Evolutionary conservation across 257 asterid genomes (phyloP).

Genomic region (Striga asiatica): DNA sequence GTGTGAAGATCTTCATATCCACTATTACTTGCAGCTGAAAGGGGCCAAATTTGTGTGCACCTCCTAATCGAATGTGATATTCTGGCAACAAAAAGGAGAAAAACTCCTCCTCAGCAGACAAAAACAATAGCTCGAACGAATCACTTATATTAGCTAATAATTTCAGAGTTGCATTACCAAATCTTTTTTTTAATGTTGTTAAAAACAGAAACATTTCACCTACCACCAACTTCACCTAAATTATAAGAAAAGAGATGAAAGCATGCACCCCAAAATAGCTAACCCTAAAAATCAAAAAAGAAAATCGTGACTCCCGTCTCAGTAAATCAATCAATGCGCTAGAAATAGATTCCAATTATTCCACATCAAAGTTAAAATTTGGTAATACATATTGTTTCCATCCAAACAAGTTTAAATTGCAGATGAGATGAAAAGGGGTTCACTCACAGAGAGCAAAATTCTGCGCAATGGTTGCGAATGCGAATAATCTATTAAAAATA

Average conservation of each 20-base stretch:
- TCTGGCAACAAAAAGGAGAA: not conserved
- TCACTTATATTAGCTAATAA: constrained; percentile 4
- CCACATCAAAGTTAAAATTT: not conserved
- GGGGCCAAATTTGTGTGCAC: no score
- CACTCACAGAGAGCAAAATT: constrained; percentile 16
- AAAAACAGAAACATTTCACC: not conserved
- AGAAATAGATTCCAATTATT: not conserved
- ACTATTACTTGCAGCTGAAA: no score
- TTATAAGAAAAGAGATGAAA: no score
- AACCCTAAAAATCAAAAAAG: not conserved
- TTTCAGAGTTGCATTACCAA: not conserved
- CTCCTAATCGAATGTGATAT: no score
- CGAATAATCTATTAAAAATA: constrained; percentile 7
- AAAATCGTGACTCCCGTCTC: not conserved
- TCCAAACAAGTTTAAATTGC: no score
- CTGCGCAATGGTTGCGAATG: constrained; percentile 12
- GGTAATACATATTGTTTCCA: no score
- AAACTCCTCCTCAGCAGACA: no score
- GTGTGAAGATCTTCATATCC: no score
- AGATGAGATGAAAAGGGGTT: no score
- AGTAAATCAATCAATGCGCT: not conserved
- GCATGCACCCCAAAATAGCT: not conserved
- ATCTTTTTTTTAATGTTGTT: no score
- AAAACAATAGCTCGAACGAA: not conserved
- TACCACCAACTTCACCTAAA: not conserved